Evolutionary conservation across 2,329 filamentous ascomycete species (phyloP).

Genomic region (Monascus ruber): DNA sequence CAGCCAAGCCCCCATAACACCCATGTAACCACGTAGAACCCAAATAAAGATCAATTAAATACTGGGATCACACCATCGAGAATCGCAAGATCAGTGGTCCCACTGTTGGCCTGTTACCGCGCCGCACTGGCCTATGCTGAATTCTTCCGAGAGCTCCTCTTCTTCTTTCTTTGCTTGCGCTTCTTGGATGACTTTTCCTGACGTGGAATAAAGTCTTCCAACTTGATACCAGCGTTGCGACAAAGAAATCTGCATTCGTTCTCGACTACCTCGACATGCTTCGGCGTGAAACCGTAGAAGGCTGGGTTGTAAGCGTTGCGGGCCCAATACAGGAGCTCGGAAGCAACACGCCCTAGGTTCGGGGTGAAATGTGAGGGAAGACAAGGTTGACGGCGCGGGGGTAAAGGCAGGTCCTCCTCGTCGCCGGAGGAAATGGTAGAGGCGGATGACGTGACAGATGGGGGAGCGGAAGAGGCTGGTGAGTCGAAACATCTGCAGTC

Average conservation of each 20-base stretch:
- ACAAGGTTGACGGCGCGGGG: constrained; percentile 4
- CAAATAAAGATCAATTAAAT: too few species aligned
- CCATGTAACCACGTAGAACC: too few species aligned
- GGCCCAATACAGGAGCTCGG: constrained; percentile 33
- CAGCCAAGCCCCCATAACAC: too few species aligned
- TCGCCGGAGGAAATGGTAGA: constrained; percentile 14
- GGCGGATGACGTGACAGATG: constrained; percentile 17
- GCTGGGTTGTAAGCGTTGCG: constrained; percentile 33
- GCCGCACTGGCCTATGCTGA: too few species aligned
- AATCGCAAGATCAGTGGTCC: too few species aligned
- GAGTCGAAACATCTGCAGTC: constrained; percentile 27
- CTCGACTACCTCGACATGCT: constrained; percentile 27
- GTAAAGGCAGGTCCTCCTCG: constrained; percentile 9
- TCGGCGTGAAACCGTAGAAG: constrained; percentile 30
- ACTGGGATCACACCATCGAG: too few species aligned
- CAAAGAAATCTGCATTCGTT: constrained; percentile 27
- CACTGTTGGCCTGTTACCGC: too few species aligned
- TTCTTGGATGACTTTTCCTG: constrained; percentile 10
- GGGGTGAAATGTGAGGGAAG: constrained; percentile 16
- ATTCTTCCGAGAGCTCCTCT: constrained; percentile 5
- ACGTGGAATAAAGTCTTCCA: constrained; percentile 18
- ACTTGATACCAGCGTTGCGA: constrained; percentile 22
- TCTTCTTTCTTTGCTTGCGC: constrained; percentile 10
- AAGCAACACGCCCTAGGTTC: constrained; percentile 27
- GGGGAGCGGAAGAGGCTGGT: constrained; percentile 22